Base-by-base conservation (phyloP, 2,329 filamentous ascomycete genomes). In the Sclerotinia nivalis region DNA sequence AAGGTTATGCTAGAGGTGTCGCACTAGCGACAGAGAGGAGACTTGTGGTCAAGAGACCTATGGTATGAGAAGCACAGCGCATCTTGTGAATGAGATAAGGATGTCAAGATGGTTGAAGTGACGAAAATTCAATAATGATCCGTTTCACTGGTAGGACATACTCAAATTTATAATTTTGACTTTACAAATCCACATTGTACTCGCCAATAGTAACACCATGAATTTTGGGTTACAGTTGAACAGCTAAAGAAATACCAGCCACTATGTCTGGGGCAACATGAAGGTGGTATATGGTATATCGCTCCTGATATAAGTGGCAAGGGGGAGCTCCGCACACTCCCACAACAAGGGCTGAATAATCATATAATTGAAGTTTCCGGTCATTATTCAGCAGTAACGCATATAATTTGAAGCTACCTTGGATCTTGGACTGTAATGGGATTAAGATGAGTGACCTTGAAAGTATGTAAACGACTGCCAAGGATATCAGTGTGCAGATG, bases 371-470 rank as follows among this genome's bases (percentile, higher is more conserved):
- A 25, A 52, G 22, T 28, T 25, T 52, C 9, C 8, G 37, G 2
- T 22, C 7, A 10, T 43, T 52, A 43, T 40, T 65, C 52, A 65
- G 61, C 47, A 52, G 28, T 34, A 65, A 40, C 34, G n/a, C 34
- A 40, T 65, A 22, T 22, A 64, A 47, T n/a, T 47, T 47, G 59
- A 61, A 61, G 59, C 40, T 40, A 37, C 43, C 61, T 65, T n/a
- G 20, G 15, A 52, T 20, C 12, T 50, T 25, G 13, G n/a, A 50
- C 60, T 52, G n/a, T 37, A 58, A 25, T 37, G 45, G 31, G 18
- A 37, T 31, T 28, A 37, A 49, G 59, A 64, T 28, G 31, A 52
- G 22, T 40, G 45, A 22, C 13, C 31, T 37, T 4, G n/a, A 64
- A 64, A 40, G 31, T 25, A 40, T 52, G 31, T 28, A 64, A 40